A percentile compares a stretch with the other conserved stretches of the same genome.
Conservation (phyloP, 2,329 filamentous ascomycete genomes). For the Epicoccum nigrum region DNA sequence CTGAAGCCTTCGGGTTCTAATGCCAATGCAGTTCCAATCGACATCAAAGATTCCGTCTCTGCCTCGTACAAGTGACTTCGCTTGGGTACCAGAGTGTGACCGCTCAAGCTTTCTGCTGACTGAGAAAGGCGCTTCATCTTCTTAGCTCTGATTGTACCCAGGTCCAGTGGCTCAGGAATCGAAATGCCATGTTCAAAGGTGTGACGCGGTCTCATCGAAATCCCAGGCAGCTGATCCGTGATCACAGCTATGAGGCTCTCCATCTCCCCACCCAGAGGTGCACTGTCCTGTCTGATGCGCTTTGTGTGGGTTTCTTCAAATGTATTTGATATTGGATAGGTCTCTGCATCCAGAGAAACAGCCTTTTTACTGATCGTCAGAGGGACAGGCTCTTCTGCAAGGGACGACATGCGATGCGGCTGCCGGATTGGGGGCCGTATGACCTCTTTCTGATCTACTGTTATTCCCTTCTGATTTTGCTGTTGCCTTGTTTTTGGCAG, state of each 20-base stretch:
- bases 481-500: too few relatives aligned
- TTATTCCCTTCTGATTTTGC: neutral
- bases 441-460: neutral
- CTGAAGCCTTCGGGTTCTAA: slow-evolving; percentile 10
- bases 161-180: slow-evolving; percentile 4
- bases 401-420: neutral
- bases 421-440: neutral
- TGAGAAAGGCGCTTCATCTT: neutral
- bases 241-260: neutral
- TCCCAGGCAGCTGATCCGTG: neutral
- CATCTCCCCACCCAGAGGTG: neutral
- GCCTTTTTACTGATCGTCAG: neutral
- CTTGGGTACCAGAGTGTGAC: neutral
- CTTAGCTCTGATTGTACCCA: neutral
- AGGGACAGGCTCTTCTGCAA: slow-evolving; percentile 3
- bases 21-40: neutral
- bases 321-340: neutral
- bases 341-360: neutral
- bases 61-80: too few relatives aligned
- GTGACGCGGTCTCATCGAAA: neutral
- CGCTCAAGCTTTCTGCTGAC: neutral
- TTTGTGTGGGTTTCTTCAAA: too few relatives aligned
- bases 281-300: neutral
- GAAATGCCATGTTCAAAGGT: slow-evolving; percentile 4
- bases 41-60: neutral